A percentile compares a stretch with the other conserved stretches of the same genome.
These are phyloP conservation scores for Yarrowia bubula DNA, from an alignment of 805 yeast genomes.

Conservation along the genomic window DNA sequence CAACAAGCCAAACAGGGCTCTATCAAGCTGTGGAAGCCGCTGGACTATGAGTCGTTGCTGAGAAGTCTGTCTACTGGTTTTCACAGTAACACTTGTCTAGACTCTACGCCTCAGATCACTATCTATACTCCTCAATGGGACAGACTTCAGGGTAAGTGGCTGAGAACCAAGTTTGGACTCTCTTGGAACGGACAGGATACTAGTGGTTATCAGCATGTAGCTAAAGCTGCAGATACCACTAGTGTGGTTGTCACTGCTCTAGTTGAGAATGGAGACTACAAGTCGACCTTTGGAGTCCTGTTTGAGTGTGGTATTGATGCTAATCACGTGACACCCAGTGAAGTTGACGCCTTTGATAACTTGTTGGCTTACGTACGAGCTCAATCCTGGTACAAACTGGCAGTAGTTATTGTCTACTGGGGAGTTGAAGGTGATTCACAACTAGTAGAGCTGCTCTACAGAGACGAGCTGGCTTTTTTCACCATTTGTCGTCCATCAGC, in stretches of 20 bases:
- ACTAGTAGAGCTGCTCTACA: neutral
- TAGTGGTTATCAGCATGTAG: slow-evolving; percentile 10
- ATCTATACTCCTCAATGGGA: slow-evolving; percentile 46
- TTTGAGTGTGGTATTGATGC: slow-evolving; percentile 20
- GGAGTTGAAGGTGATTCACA: neutral
- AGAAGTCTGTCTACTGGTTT: neutral
- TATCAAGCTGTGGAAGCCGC: slow-evolving; percentile 23
- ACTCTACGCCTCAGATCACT: slow-evolving; percentile 30
- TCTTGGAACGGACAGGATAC: slow-evolving; percentile 36
- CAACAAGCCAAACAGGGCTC: slow-evolving; percentile 8
- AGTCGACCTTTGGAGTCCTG: neutral
- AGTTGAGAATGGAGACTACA: neutral
- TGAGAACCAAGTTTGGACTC: slow-evolving; percentile 47
- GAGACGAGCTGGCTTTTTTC: neutral
- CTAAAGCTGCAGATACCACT: neutral
- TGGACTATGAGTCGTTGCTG: slow-evolving; percentile 27
- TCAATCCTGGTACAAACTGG: slow-evolving; percentile 19
- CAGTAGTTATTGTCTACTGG: slow-evolving; percentile 12
- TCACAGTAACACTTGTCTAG: neutral
- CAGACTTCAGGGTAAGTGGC: slow-evolving; percentile 49
- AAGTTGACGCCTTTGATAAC: neutral
- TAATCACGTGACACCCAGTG: neutral
- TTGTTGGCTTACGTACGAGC: neutral
- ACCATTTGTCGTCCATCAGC: slow-evolving; percentile 7
- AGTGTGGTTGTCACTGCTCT: neutral